phyloP scores from a whole-genome alignment of 1,284 basidiomycete species.

The Cutaneotrichosporon sp. region DNA sequence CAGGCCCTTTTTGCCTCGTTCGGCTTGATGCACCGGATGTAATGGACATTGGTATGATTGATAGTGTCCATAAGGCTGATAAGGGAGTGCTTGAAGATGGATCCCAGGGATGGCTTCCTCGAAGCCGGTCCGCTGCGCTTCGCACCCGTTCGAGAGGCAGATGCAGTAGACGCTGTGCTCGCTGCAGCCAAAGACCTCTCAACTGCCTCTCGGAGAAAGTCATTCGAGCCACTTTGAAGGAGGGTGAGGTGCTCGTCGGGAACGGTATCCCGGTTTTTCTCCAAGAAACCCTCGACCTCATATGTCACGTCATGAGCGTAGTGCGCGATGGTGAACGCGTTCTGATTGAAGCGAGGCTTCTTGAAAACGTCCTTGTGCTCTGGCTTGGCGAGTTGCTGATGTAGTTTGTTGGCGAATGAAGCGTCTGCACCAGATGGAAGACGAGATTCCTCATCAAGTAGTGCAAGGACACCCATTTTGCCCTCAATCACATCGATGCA shows the following conservation, averaged over 20 bases:
- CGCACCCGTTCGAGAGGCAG: slow-evolving; percentile 20
- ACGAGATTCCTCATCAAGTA: slow-evolving; percentile 97
- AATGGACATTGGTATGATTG: slow-evolving; percentile 96
- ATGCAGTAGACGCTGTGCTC: slow-evolving; percentile 24
- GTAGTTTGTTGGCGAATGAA: slow-evolving; percentile 91
- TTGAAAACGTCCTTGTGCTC: slow-evolving; percentile 89
- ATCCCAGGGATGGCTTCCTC: slow-evolving; percentile 93
- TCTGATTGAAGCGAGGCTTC: slow-evolving; percentile 95
- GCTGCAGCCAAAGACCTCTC: slow-evolving; percentile 71
- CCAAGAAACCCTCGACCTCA: slow-evolving; percentile 95
- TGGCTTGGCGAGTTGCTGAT: slow-evolving; percentile 77
- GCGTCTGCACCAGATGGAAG: slow-evolving; percentile 88
- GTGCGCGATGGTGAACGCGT: slow-evolving; percentile 95
- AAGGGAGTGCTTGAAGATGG: slow-evolving; percentile 95
- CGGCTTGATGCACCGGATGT: slow-evolving; percentile 99
- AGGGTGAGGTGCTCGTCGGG: slow-evolving; percentile 95
- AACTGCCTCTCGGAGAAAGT: slow-evolving; percentile 90
- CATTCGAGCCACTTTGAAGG: slow-evolving; percentile 77
- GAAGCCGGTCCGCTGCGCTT: slow-evolving; percentile 54
- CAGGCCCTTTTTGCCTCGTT: slow-evolving; percentile 95
- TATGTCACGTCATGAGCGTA: slow-evolving; percentile 98
- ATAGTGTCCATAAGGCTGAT: slow-evolving; percentile 96
- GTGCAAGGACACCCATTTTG: slow-evolving; percentile 87
- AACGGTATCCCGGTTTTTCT: slow-evolving; percentile 98
- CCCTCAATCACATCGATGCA: slow-evolving; percentile 99